Percentiles rank a stretch among this genome's conserved stretches.
Evolutionary conservation across 2,329 filamentous ascomycete species (phyloP).

Genomic region (Cladorrhinum sp.): DNA sequence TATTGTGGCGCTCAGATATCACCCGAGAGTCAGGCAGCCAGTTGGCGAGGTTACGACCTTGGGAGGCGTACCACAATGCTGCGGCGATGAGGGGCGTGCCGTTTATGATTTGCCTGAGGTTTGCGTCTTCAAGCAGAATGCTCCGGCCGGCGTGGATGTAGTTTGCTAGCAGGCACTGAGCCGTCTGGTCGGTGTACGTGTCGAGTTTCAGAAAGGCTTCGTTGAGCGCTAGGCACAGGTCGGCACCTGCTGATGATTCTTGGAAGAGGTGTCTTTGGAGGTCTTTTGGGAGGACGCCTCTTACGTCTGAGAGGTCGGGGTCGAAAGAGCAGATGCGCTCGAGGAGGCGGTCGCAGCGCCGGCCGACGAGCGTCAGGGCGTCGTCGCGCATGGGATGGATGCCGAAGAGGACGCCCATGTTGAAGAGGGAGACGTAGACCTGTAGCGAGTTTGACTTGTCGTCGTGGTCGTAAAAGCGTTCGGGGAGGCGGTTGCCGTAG

Average conservation of each 20-base stretch:
- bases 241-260: neutral
- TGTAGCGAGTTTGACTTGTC: neutral
- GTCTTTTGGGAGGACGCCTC: neutral
- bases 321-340: constrained; percentile 13
- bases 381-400: constrained; percentile 11
- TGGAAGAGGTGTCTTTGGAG: neutral
- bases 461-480: neutral
- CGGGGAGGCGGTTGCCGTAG: constrained; percentile 1
- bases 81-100: neutral
- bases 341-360: constrained; percentile 15
- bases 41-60: neutral
- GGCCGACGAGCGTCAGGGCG: constrained; percentile 11
- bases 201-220: neutral
- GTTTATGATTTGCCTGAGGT: neutral
- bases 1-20: neutral
- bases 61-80: neutral
- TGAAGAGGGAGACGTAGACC: constrained; percentile 13
- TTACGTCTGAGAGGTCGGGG: neutral
- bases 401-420: constrained; percentile 12
- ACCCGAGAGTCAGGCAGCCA: constrained; percentile 2
- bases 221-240: neutral
- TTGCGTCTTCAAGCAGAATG: neutral
- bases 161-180: constrained; percentile 10
- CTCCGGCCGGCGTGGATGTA: constrained; percentile 20
- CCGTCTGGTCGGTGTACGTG: neutral